Evolutionary conservation across 805 yeast species (phyloP), one percentile per base, ranked within the genome.

Genomic region (Monosporozyma unispora): DNA sequence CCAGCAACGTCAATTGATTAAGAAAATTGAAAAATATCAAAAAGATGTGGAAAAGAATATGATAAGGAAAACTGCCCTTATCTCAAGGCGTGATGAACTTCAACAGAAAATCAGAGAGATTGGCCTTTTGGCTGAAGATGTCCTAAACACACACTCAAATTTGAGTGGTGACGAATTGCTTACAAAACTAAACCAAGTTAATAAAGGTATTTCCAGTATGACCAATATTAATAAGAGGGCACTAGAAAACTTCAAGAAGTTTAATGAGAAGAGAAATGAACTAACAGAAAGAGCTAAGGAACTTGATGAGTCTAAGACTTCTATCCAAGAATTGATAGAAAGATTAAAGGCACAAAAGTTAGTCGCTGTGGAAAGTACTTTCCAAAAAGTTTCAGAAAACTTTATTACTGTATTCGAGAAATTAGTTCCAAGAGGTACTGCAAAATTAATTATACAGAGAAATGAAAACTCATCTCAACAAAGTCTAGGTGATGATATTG

Each of bases 91-190:
- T 51, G 87, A 84, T 45, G 95, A 86, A 54, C 65, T 87, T 22
- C 82, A 81, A 54, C 78, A 75, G 51, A 85, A 79, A 59, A 82
- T 89, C 28, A 74, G 90, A 52, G 95, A 86, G 40, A 68, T 90
- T 39, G 97, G 97, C n/a, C 86, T 85, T 3, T 70, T 91, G 16
- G 91, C 96, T 0, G 96, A 89, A 58, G 89, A 86, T 48, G 89
- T 93, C 0, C 81, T 87, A 55, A 73, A 73, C 12, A 60, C 66
- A 31, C 78, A 73, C 57, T 74, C 72, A 33, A 63, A 68, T 33
- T 57, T 70, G 18, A 61, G 69, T 2, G 78, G 87, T 10, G 80
- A 78, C 37, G 72, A 74, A 6, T 64, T 90, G 29, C 64, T 86
- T 45, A 58, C 64, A 14, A 70, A 74, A 48, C 71, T 88, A 52